Evolutionary conservation across 2,329 filamentous ascomycete genomes (phyloP).

Genomic region (Pseudohalonectria lignicola): DNA sequence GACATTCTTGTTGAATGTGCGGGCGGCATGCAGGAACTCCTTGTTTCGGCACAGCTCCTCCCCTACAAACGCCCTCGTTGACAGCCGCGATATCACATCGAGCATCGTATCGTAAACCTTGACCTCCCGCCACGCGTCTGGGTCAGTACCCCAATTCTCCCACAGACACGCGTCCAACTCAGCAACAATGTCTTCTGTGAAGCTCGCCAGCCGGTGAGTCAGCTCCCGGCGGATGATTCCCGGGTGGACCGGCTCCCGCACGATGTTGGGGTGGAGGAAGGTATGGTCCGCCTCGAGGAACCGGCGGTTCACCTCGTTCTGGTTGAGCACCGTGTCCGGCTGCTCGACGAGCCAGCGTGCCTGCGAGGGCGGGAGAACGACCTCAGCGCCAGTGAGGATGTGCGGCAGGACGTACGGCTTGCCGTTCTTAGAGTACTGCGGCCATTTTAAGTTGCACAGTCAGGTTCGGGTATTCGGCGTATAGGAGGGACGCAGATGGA

Average conservation of each 20-base stretch:
- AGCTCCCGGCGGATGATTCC: slow-evolving; percentile 20
- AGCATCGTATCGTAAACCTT: slow-evolving; percentile 20
- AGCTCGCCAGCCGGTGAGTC: slow-evolving; percentile 16
- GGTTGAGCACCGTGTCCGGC: slow-evolving; percentile 18
- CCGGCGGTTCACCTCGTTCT: slow-evolving; percentile 19
- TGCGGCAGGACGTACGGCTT: slow-evolving; percentile 19
- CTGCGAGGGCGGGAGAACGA: slow-evolving; percentile 18
- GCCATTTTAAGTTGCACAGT: too few species aligned
- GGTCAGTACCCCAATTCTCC: slow-evolving; percentile 17
- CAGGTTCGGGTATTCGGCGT: too few species aligned
- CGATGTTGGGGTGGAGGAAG: slow-evolving; percentile 17
- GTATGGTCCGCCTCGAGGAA: slow-evolving; percentile 22
- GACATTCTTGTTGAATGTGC: slow-evolving; percentile 17
- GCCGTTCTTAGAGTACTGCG: slow-evolving; percentile 18
- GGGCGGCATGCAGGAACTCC: slow-evolving; percentile 10
- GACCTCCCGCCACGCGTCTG: slow-evolving; percentile 18
- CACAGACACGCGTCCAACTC: slow-evolving; percentile 16
- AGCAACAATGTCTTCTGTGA: slow-evolving; percentile 18
- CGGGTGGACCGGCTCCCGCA: slow-evolving; percentile 18
- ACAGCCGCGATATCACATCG: slow-evolving; percentile 16
- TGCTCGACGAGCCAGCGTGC: slow-evolving; percentile 19
- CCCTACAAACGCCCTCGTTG: slow-evolving; percentile 19
- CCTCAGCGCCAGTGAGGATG: slow-evolving; percentile 20
- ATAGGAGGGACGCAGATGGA: too few species aligned
- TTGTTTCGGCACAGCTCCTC: slow-evolving; percentile 17